Evolutionary conservation across 2,329 filamentous ascomycete species (phyloP), one percentile per base, ranked within the genome.

Genomic region (Lecanicillium sp.): DNA sequence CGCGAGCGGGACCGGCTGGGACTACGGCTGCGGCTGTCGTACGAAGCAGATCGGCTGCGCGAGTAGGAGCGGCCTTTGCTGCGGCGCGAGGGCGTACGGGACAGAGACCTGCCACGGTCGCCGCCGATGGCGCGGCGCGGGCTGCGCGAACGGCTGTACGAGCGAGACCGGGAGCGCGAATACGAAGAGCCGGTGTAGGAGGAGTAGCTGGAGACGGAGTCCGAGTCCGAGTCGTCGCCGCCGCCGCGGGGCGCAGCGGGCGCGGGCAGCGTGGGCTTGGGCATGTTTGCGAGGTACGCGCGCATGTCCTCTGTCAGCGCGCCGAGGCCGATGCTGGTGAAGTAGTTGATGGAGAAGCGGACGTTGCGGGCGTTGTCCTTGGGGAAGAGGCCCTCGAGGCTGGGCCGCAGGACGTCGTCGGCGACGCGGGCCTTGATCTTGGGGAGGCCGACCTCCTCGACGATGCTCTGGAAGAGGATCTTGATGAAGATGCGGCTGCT

Each of bases 401-500:
- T 86, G 42, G 89, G 81, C 52, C 84, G 83, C 32, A 97, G 73
- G 42, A 81, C 77, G 36, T 93, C 86, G 56, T 95, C 90, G 55
- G 77, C 81, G 67, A 96, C 77, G 15, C 87, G 81, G 38, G 83
- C 78, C 56, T 86, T 83, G 44, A 98, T 70, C 60, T 86, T 87
- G 39, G 83, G 75, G 75, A 96, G 83, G 50, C 93, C 91, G 51
- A 95, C 77, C 52, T 88, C 86, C 67, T 96, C 89, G 4, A 84
- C 79, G 20, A 97, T 79, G 60, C 96, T 90, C 65, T 97, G 90
- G 63, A 98, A 94, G 11, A 98, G 71, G 49, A 97, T 97, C 72
- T 96, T 97, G 74, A 98, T 87, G 63, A 97, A 98, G 65, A 98
- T 97, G 73, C 93, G 88, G 57, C 88, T 95, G 53, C 89, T 93